Percentiles rank a stretch among this genome's conserved stretches.
Evolutionary conservation across 2,329 filamentous ascomycete species (phyloP).

Genomic region (Aspergillus versicolor): DNA sequence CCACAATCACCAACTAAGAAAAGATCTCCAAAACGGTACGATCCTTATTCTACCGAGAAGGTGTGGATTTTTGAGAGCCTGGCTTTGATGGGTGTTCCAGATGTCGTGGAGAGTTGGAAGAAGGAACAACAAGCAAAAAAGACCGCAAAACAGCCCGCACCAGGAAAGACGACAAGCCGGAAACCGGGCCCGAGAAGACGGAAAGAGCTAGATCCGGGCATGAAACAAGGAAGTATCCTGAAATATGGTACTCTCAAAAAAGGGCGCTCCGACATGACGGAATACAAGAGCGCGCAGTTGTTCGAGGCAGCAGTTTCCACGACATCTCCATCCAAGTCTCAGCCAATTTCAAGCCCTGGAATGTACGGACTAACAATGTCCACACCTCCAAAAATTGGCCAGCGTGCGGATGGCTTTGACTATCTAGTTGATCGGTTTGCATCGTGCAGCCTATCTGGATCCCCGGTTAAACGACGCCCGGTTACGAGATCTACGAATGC

Average conservation of each 20-base stretch:
- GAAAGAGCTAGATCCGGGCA: constrained; percentile 40
- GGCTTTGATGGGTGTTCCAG: constrained; percentile 63
- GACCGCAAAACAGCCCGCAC: constrained; percentile 30
- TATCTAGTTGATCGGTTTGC: constrained; percentile 27
- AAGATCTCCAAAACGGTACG: constrained; percentile 47
- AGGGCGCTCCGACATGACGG: constrained; percentile 29
- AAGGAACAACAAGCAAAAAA: constrained; percentile 26
- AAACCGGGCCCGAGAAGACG: constrained; percentile 30
- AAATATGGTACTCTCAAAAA: constrained; percentile 43
- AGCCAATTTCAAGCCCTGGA: constrained; percentile 13
- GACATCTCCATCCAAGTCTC: constrained; percentile 12
- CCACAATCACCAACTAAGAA: constrained; percentile 26
- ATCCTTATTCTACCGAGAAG: constrained; percentile 65
- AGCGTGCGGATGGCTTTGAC: constrained; percentile 20
- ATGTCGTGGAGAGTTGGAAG: constrained; percentile 66
- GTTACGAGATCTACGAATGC: constrained; percentile 11
- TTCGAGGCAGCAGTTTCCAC: constrained; percentile 28
- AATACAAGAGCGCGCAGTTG: constrained; percentile 29
- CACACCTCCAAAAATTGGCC: constrained; percentile 9
- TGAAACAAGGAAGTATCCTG: constrained; percentile 42
- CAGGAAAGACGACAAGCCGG: constrained; percentile 28
- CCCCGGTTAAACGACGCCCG: constrained; percentile 23
- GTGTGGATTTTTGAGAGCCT: constrained; percentile 68
- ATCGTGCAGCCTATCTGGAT: constrained; percentile 21
- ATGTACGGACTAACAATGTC: constrained; percentile 11